Percentiles rank a stretch among this genome's conserved stretches.
Evolutionary conservation across 306 rosid genomes (phyloP).

Genomic region (Glycine tomentella): DNA sequence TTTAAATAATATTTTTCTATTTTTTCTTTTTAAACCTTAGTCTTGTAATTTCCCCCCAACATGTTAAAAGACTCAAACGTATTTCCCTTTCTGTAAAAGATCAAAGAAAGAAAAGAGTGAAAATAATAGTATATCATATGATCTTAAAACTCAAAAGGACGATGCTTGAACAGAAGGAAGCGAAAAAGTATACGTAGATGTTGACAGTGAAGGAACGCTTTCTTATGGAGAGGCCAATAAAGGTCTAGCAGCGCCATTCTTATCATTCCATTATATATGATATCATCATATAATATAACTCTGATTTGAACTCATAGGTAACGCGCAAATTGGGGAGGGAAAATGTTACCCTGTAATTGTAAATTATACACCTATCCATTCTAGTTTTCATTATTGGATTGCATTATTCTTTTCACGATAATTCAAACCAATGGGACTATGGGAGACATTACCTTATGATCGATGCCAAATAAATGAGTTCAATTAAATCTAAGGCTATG

Average conservation of each 20-base stretch:
- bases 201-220: constrained; percentile 32
- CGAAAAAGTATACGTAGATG: neutral
- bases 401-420: constrained; percentile 12
- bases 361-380: neutral
- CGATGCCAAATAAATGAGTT: neutral
- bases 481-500: neutral
- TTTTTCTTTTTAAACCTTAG: neutral
- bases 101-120: neutral
- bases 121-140: neutral
- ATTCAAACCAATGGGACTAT: neutral
- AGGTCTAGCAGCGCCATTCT: constrained; percentile 9
- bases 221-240: constrained; percentile 4
- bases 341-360: neutral
- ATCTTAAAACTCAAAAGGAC: neutral
- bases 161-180: neutral
- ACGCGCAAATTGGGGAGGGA: constrained; percentile 17
- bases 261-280: neutral
- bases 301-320: constrained; percentile 7
- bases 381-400: constrained; percentile 1
- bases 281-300: neutral
- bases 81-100: neutral
- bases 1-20: too few species aligned
- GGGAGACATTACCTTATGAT: neutral
- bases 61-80: neutral
- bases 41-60: neutral